A percentile compares a stretch with the other conserved stretches of the same genome.
phyloP scores from a whole-genome alignment of 768 basidiomycete species.

The Suillus subaureus region DNA sequence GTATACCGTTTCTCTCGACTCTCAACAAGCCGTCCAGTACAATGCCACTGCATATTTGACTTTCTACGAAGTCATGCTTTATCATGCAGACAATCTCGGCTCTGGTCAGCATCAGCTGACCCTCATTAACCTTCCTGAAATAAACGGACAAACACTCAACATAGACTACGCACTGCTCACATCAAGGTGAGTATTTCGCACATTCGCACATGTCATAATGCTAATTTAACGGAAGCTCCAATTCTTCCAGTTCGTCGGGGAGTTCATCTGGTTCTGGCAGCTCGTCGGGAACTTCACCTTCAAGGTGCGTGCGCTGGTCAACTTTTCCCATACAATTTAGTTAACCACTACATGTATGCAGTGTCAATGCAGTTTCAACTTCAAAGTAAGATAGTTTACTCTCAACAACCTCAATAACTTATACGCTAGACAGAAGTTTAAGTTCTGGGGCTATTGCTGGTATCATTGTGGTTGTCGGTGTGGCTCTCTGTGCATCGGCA shows the following conservation, averaged over 20 bases:
- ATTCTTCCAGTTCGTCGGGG: neutral
- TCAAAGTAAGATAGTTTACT: conserved; percentile 17
- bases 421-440: conserved; percentile 15
- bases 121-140: conserved; percentile 34
- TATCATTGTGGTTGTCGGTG: conserved; percentile 18
- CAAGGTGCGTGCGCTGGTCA: neutral
- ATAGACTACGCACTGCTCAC: conserved; percentile 38
- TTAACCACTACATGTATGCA: neutral
- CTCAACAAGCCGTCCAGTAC: conserved; percentile 14
- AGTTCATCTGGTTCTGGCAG: neutral
- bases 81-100: conserved; percentile 40
- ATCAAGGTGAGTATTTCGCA: conserved; percentile 18
- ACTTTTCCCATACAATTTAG: no score
- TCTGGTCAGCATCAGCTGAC: conserved; percentile 38
- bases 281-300: conserved; percentile 11
- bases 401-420: neutral
- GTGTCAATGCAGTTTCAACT: conserved; percentile 1
- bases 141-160: conserved; percentile 22
- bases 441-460: conserved; percentile 27
- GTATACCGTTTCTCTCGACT: conserved; percentile 40
- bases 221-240: neutral
- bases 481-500: conserved; percentile 16
- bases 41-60: conserved; percentile 16
- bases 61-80: conserved; percentile 35
- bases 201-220: neutral